Evolutionary conservation across 805 yeast genomes (phyloP), one percentile per base, ranked within the genome.

Genomic region (Cyberlindnera amylophila): DNA sequence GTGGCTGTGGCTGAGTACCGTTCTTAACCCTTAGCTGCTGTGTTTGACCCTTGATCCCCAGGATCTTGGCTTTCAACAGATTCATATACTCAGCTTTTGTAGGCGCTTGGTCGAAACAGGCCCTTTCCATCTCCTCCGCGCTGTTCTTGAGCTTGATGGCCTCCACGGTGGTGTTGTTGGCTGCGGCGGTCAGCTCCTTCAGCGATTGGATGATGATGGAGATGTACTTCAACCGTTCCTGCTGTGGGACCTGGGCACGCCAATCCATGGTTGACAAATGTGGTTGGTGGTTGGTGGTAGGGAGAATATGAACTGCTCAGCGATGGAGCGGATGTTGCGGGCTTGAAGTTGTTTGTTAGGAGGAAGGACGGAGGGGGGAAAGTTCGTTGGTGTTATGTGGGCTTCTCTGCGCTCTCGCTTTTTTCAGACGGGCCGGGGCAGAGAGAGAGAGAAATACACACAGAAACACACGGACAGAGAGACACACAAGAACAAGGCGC

Each of bases 41-140:
- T 11, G 51, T 47, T 1, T 52, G 47, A 23, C 42, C 46, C 43
- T 55, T 58, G 29, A 57, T 51, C n/a, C 53, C 47, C 24, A 58
- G 13, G 9, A 58, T 52, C 46, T 58, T 58, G 30, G 50, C 53
- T 28, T 51, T 57, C 35, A 76, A 67, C 34, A 67, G 64, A 36
- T 72, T 75, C 42, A 74, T 62, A 55, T 84, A 84, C 46, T 79
- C 81, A 40, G 74, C 76, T 50, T 78, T 77, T 16, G 76, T 67
- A 9, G 71, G 69, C 11, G 86, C 70, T 43, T 78, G 78, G 42
- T 72, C 70, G 57, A 72, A 83, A 18, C 87, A 75, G 51, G 71
- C 77, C 45, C 79, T 75, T 57, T 84, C 93, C 51, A 81, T 82
- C 54, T 82, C 86, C 52, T 79, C 82, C 4, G 89, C 88, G 52